A percentile compares a stretch with the other conserved stretches of the same genome.
These are phyloP conservation scores for Russula vinacea DNA, from an alignment of 768 basidiomycete species.

Conservation along the genomic window DNA sequence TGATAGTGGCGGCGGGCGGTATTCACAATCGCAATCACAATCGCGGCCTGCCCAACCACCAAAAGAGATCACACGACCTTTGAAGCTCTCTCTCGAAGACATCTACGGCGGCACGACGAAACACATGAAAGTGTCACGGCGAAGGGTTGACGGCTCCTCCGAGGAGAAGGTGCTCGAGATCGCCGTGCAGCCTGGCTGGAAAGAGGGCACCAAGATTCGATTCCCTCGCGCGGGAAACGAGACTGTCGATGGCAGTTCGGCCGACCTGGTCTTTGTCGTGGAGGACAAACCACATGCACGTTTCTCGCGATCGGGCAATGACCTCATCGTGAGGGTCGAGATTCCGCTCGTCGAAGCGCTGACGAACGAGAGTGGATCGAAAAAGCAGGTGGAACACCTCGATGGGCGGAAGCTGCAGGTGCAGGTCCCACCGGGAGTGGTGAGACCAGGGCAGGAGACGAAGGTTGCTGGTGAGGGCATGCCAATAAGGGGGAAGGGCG, in stretches of 20 bases:
- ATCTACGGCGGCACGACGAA: conserved; percentile 84
- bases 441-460: conserved; percentile 76
- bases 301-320: conserved; percentile 79
- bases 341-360: conserved; percentile 85
- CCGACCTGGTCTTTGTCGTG: conserved; percentile 95
- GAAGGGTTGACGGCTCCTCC: conserved; percentile 62
- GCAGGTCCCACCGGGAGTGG: conserved; percentile 57
- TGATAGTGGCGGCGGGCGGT: conserved; percentile 23
- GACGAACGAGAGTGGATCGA: conserved; percentile 49
- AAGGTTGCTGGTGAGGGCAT: conserved; percentile 77
- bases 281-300: conserved; percentile 86
- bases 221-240: conserved; percentile 89
- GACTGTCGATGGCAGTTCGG: conserved; percentile 57
- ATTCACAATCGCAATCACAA: conserved; percentile 31
- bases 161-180: conserved; percentile 89
- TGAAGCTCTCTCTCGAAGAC: conserved; percentile 83
- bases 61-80: conserved; percentile 73
- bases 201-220: conserved; percentile 90
- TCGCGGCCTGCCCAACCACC: conserved; percentile 32
- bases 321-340: conserved; percentile 58
- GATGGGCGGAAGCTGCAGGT: conserved; percentile 80
- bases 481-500: conserved; percentile 79
- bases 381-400: conserved; percentile 60
- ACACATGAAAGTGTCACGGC: conserved; percentile 81
- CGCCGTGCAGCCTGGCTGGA: conserved; percentile 85